phyloP scores from a whole-genome alignment of 2,329 filamentous ascomycete genomes.

The Macrophomina phaseolina region DNA sequence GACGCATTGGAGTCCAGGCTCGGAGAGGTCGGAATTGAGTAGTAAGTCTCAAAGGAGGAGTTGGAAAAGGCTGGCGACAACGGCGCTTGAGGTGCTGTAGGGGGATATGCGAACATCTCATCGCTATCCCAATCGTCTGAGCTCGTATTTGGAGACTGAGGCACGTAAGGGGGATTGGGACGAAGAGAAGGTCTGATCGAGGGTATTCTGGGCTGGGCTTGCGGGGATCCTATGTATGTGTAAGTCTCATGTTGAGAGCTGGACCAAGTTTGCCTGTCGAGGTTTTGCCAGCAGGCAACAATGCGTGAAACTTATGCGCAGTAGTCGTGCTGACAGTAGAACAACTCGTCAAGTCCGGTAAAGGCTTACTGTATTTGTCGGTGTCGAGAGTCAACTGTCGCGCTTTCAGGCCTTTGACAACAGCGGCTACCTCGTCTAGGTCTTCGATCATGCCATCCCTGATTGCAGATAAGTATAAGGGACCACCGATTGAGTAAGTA shows the following conservation, averaged over 20 bases:
- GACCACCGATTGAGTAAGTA: neutral
- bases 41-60: conserved; percentile 48
- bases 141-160: neutral
- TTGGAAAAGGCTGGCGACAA: conserved; percentile 51
- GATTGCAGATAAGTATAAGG: neutral
- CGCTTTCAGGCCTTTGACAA: conserved; percentile 15
- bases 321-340: neutral
- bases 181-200: conserved; percentile 11
- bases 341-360: no score
- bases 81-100: conserved; percentile 30
- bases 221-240: neutral
- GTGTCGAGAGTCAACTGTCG: conserved; percentile 8
- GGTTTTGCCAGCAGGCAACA: neutral
- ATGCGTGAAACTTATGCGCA: neutral
- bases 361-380: conserved; percentile 2
- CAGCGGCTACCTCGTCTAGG: neutral
- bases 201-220: neutral
- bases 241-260: neutral
- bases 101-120: conserved; percentile 4
- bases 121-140: conserved; percentile 25
- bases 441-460: conserved; percentile 18
- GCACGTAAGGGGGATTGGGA: neutral
- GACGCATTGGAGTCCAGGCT: conserved; percentile 37
- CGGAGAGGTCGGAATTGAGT: conserved; percentile 34
- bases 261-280: neutral